Conservation (phyloP, 495 filamentous ascomycete genomes). For the Umbilicaria muhlenbergii region DNA sequence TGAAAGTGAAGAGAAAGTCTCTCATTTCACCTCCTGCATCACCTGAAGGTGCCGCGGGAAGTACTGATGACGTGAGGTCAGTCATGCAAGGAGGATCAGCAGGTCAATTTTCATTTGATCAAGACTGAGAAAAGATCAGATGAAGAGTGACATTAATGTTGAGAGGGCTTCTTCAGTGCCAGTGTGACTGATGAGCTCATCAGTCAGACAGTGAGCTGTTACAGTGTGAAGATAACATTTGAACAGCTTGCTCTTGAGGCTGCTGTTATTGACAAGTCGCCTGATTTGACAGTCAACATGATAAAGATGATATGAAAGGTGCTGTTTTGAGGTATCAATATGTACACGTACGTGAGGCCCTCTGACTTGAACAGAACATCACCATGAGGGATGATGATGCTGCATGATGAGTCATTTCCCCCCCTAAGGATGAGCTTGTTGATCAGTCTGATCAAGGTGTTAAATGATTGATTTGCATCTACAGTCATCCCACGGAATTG, state of each 20-base stretch:
- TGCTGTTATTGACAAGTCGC: conserved; percentile 32
- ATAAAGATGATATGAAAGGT: conserved; percentile 26
- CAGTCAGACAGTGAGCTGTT: conserved; percentile 41
- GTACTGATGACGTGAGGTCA: conserved; percentile 36
- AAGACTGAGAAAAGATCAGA: conserved; percentile 34
- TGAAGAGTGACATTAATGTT: conserved; percentile 30
- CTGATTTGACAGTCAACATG: conserved; percentile 33
- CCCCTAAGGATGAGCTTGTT: conserved; percentile 36
- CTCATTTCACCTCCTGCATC: conserved; percentile 36
- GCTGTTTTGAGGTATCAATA: conserved; percentile 12
- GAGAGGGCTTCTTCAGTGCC: conserved; percentile 46
- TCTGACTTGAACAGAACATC: conserved; percentile 9
- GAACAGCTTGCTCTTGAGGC: conserved; percentile 35
- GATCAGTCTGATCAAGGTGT: conserved; percentile 34
- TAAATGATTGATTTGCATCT: conserved; percentile 32
- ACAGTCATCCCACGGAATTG: conserved; percentile 40
- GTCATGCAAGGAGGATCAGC: conserved; percentile 26
- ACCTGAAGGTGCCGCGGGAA: conserved; percentile 36
- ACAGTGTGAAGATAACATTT: conserved; percentile 43
- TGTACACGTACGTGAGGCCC: conserved; percentile 26
- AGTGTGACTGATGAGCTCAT: conserved; percentile 38
- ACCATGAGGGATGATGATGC: conserved; percentile 37
- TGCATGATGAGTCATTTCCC: conserved; percentile 16
- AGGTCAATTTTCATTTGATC: conserved; percentile 21
- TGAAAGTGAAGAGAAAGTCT: conserved; percentile 24